Percentiles rank a stretch among this genome's conserved stretches.
Evolutionary conservation across 139 green algal species (phyloP).

Genomic region (Gonium pectorale): DNA sequence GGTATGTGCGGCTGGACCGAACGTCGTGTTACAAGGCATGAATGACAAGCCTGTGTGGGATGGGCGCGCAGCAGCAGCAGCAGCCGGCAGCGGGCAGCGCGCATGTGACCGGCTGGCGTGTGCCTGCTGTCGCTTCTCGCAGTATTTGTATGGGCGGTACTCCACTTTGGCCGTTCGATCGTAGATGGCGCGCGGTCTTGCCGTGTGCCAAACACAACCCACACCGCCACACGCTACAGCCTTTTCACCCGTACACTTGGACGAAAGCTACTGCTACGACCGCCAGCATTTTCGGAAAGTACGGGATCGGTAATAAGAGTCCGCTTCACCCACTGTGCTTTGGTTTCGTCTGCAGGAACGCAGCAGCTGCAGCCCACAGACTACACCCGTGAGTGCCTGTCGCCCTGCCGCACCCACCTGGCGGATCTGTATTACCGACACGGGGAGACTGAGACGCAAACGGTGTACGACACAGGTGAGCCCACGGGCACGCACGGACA

Average conservation of each 20-base stretch:
- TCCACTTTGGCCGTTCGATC: not conserved
- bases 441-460: not conserved
- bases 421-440: conserved; percentile 1
- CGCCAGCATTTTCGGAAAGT: not conserved
- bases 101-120: too few species aligned
- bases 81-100: too few species aligned
- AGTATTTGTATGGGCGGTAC: not conserved
- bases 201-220: not conserved
- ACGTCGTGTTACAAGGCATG: not conserved
- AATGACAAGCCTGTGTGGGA: not conserved
- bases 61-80: not conserved
- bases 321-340: not conserved
- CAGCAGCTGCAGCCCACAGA: not conserved
- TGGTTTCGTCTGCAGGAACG: not conserved
- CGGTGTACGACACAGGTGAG: conserved; percentile 2
- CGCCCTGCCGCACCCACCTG: conserved; percentile 16
- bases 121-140: too few species aligned
- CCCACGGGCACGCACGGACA: too few species aligned
- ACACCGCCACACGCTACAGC: not conserved
- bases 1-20: not conserved
- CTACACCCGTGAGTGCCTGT: not conserved
- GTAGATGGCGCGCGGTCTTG: not conserved
- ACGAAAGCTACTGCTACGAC: not conserved
- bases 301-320: not conserved
- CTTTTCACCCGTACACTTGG: not conserved